These are phyloP conservation scores for Lasiodiplodia theobromae DNA, from an alignment of 2,329 filamentous ascomycete genomes.

Conservation along the genomic window DNA sequence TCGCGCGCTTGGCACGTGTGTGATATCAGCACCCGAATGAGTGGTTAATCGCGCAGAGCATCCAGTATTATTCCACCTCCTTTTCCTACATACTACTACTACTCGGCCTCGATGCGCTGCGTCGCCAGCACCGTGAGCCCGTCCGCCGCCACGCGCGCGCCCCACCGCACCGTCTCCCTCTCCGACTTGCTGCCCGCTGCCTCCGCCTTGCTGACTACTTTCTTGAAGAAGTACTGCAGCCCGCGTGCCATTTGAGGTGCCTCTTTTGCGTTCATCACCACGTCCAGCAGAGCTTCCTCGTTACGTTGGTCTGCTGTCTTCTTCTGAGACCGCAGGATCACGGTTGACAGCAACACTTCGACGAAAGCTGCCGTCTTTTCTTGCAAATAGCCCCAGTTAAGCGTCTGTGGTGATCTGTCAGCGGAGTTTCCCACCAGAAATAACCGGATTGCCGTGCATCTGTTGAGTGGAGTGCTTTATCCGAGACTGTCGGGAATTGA, in stretches of 20 bases:
- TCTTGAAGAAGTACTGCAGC: conserved; percentile 80
- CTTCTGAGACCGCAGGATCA: conserved; percentile 72
- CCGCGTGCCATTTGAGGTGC: conserved; percentile 74
- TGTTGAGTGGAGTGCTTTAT: conserved; percentile 9
- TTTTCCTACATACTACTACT: not conserved
- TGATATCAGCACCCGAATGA: conserved; percentile 26
- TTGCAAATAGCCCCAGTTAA: conserved; percentile 82
- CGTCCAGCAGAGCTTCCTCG: conserved; percentile 66
- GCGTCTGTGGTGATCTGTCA: conserved; percentile 54
- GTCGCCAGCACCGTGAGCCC: conserved; percentile 42
- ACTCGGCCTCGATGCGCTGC: conserved; percentile 40
- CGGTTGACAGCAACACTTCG: conserved; percentile 78
- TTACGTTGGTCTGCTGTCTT: conserved; percentile 54
- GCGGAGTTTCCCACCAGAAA: not conserved
- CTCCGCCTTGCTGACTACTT: conserved; percentile 73
- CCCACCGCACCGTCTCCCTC: conserved; percentile 57
- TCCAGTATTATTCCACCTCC: not conserved
- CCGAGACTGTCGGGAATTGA: not conserved
- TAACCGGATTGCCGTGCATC: conserved; percentile 14
- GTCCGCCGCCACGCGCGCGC: conserved; percentile 48
- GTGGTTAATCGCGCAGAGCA: conserved; percentile 12
- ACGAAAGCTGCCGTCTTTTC: conserved; percentile 78
- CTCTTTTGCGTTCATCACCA: conserved; percentile 71
- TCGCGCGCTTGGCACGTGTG: conserved; percentile 27
- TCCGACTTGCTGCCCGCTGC: conserved; percentile 58